Evolutionary conservation across 2,329 filamentous ascomycete species (phyloP).

Genomic region (Dactylellina leptospora): DNA sequence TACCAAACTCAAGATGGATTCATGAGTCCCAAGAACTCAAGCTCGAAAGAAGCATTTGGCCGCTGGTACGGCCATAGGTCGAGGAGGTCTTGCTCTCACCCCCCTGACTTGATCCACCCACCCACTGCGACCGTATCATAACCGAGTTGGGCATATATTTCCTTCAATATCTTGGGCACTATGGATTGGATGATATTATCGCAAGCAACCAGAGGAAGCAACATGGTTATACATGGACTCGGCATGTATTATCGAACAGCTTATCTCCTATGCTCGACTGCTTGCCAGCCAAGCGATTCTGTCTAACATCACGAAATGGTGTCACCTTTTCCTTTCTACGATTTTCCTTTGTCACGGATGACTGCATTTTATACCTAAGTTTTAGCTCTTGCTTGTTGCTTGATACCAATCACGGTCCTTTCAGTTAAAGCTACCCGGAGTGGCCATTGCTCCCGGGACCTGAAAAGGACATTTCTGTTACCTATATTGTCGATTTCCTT

Average conservation of each 20-base stretch:
- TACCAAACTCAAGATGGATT: slow-evolving; percentile 32
- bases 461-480: too few species aligned
- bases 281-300: not conserved
- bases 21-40: slow-evolving; percentile 28
- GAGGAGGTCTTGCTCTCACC: slow-evolving; percentile 49
- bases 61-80: slow-evolving; percentile 53
- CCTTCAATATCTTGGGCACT: too few species aligned
- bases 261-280: not conserved
- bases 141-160: not conserved
- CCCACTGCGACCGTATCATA: slow-evolving; percentile 44
- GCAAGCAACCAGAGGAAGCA: too few species aligned
- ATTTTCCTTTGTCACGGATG: slow-evolving; percentile 44
- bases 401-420: too few species aligned
- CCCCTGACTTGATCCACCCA: slow-evolving; percentile 41
- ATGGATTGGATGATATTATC: too few species aligned
- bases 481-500: too few species aligned
- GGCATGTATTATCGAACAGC: not conserved
- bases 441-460: too few species aligned
- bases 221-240: too few species aligned
- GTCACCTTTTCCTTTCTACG: slow-evolving; percentile 18
- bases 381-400: too few species aligned
- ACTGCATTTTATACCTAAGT: not conserved
- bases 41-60: slow-evolving; percentile 44
- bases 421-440: too few species aligned
- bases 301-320: not conserved